Conservation (phyloP, 2,329 filamentous ascomycete species). For the Huntiella omanensis region DNA sequence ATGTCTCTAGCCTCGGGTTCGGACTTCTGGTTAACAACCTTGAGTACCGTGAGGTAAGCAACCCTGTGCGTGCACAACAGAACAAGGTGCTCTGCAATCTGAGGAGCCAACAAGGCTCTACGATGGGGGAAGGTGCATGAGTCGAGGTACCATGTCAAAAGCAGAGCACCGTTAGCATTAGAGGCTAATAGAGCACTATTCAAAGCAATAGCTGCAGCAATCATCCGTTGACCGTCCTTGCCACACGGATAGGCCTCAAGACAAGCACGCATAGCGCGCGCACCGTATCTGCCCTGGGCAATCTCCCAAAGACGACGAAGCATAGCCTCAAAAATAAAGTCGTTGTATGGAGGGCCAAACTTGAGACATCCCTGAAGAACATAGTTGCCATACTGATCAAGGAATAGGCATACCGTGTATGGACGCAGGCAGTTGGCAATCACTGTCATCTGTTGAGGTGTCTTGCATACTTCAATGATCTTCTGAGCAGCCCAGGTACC, state of each 20-base stretch:
- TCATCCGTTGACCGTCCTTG: slow-evolving; percentile 87
- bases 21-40: slow-evolving; percentile 95
- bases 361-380: slow-evolving; percentile 92
- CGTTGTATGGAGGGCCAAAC: slow-evolving; percentile 73
- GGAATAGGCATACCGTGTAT: slow-evolving; percentile 78
- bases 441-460: slow-evolving; percentile 59
- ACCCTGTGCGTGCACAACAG: slow-evolving; percentile 98
- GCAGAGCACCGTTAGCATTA: slow-evolving; percentile 82
- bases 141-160: slow-evolving; percentile 95
- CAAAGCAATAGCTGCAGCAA: slow-evolving; percentile 85
- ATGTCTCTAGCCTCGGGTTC: slow-evolving; percentile 82
- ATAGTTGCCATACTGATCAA: slow-evolving; percentile 97
- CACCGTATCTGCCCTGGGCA: slow-evolving; percentile 80
- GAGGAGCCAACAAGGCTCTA: slow-evolving; percentile 76
- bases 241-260: slow-evolving; percentile 88
- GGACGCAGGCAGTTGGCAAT: slow-evolving; percentile 72
- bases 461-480: slow-evolving; percentile 93
- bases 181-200: slow-evolving; percentile 93
- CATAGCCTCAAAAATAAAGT: slow-evolving; percentile 98
- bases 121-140: slow-evolving; percentile 90
- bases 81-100: slow-evolving; percentile 80
- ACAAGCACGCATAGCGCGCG: slow-evolving; percentile 89
- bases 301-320: slow-evolving; percentile 85
- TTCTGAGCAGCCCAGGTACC: slow-evolving; percentile 98
- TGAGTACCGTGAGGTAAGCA: slow-evolving; percentile 87